Evolutionary conservation across 768 basidiomycete species (phyloP), one percentile per base, ranked within the genome.

Genomic region (Megacollybia marginata): DNA sequence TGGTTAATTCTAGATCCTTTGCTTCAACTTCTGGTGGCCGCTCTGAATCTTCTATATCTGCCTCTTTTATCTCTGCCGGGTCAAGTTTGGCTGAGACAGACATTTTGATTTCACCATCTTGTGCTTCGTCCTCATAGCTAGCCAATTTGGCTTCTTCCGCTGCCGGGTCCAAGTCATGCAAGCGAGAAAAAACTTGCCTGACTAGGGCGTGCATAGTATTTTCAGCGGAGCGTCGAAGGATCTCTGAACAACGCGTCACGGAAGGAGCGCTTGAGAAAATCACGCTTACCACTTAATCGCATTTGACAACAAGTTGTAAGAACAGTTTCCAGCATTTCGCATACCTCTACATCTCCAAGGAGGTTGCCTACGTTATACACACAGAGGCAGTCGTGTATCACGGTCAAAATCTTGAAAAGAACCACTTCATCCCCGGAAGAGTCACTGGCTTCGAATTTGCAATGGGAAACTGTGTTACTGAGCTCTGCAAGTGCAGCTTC

Each of bases 401-500:
- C 84, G 8, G 84, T 78, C 74, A 98, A 81, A 52, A 98, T 92
- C 64, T 84, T 89, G 55, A 95, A 76, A 7, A 98, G 73, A 9
- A 97, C 94, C 8, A 96, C 88, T 65, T 99, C 96, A 66, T 99
- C 96, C 5, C 92, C 89, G n/a, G 93, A 92, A 2, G 91, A 91
- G 62, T 97, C 93, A 59, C 90, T 95, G 4, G 91, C 90, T 67
- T 98, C 95, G 61, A 99, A 99, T 69, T 95, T 93, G 76, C 95
- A 97, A 60, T 92, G 91, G 5, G 95, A 92, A 11, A 94, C 80
- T 0, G 95, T 84, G 52, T 79, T 85, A 63, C 93, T 94, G 51
- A 96, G 75, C 54, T 92, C 89, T 15, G 82, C 73, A 47, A 98
- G 75, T 5, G 87, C 86, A 48, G 69, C 62, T 54, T 84, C 76